Conservation (phyloP, 305 asterid species). For the Fraxinus greggii region DNA sequence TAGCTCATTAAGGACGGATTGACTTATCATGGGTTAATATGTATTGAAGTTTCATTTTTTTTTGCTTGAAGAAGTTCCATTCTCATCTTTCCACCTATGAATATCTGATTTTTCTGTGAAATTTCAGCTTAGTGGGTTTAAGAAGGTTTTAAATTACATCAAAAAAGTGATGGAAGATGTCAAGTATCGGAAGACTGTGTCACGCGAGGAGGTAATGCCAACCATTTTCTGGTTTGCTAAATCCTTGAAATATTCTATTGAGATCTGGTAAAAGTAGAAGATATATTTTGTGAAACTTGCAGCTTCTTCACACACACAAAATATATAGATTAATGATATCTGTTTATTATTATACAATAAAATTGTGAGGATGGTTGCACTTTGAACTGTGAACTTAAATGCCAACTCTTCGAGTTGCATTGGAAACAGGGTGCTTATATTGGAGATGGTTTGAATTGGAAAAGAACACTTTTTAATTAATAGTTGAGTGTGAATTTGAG, state of each 20-base stretch:
- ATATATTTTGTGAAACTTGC: neutral
- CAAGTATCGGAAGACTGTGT: slow-evolving; percentile 72
- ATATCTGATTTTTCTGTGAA: slow-evolving; percentile 31
- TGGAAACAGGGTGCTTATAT: neutral
- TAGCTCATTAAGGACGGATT: slow-evolving; percentile 8
- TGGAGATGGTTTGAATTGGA: neutral
- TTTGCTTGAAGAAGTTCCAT: slow-evolving; percentile 12
- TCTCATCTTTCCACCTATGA: slow-evolving; percentile 2
- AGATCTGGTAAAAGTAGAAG: neutral
- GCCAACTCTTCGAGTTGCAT: neutral
- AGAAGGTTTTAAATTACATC: slow-evolving; percentile 95
- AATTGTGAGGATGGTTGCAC: neutral
- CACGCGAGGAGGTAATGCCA: slow-evolving; percentile 92
- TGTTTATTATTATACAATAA: neutral
- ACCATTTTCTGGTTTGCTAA: slow-evolving; percentile 1
- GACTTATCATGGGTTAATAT: neutral
- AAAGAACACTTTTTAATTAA: neutral
- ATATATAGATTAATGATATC: neutral
- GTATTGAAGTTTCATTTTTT: slow-evolving; percentile 17
- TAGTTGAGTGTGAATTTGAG: neutral
- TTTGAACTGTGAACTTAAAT: neutral
- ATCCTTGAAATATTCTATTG: slow-evolving; percentile 12
- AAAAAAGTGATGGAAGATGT: slow-evolving; percentile 90
- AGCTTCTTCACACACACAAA: neutral
- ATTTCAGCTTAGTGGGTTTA: slow-evolving; percentile 98